Evolutionary conservation across 2,329 filamentous ascomycete genomes (phyloP), one percentile per base, ranked within the genome.

Genomic region (Thermoascus crustaceus): DNA sequence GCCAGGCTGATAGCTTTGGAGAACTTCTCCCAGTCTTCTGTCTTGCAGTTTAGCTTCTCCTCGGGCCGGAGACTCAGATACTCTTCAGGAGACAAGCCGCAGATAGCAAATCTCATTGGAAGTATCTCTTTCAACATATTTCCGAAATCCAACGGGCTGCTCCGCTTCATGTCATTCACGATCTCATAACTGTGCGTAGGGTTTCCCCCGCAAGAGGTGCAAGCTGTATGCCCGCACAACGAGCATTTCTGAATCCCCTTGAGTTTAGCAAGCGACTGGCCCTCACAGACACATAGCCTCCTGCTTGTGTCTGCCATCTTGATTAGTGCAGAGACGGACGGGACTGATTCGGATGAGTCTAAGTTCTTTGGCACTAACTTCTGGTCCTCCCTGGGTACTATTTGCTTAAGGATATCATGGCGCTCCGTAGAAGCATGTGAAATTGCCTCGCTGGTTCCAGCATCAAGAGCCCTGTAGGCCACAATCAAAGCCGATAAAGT

Each of bases 221-320:
- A 81, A 7, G 69, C 67, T 3, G 71, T 74, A 44, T 79, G 71
- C 0, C 52, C 57, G 43, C 78, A 82, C 4, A 64, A 50, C 1
- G 44, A 47, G 45, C 77, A 81, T 23, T 54, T 44, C 22, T 68
- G 60, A 5, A 79, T 62, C 1, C 46, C 39, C 7, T 54, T 55
- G 4, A 50, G 45, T 3, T 61, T 57, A 2, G 67, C 53, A 0
- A 53, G 46, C 3, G 54, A 55, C 22, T 63, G 60, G 2, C 69
- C 67, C 54, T 82, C 78, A 39, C 78, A 82, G 26, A 57, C 53
- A 43, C 78, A 82, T n/a, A 70, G 57, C 7, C 66, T 63, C 7
- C 59, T 53, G 39, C 65, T 71, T 20, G 38, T 44, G n/a, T 47
- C 40, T 18, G 51, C 54, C 13, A 39, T 40, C 7, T 26, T 22